Conservation (phyloP, 2,329 filamentous ascomycete genomes). For the Harringtonia aguacate region DNA sequence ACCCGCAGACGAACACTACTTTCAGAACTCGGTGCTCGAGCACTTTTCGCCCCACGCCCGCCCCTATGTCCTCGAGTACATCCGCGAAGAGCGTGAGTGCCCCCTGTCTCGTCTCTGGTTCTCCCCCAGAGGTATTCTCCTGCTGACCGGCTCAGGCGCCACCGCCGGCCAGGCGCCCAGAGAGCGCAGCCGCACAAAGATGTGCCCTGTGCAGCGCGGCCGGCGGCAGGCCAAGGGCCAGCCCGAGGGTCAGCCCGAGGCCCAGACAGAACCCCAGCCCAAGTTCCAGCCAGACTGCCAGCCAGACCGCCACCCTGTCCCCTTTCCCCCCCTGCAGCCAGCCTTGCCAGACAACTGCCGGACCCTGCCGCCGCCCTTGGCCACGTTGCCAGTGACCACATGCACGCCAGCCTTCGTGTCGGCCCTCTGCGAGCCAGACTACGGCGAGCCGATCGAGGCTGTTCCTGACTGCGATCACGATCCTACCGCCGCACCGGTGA, state of each 20-base stretch:
- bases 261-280: too few species aligned
- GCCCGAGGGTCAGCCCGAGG: neutral
- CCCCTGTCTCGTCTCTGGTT: neutral
- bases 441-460: too few species aligned
- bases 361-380: too few species aligned
- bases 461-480: too few species aligned
- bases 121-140: neutral
- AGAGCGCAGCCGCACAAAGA: conserved; percentile 3
- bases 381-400: too few species aligned
- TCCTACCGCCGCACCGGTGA: too few species aligned
- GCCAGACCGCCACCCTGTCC: too few species aligned
- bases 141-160: neutral
- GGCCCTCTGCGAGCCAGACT: neutral
- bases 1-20: conserved; percentile 21
- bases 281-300: too few species aligned
- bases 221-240: neutral
- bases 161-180: conserved; percentile 4
- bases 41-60: conserved; percentile 15
- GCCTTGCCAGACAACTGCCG: too few species aligned
- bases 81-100: conserved; percentile 6
- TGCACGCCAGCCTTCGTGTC: too few species aligned
- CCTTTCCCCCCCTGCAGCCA: too few species aligned
- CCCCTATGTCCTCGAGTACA: conserved; percentile 9
- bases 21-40: conserved; percentile 17
- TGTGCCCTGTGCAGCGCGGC: neutral